Conservation (phyloP, 345 rosid genomes). For the Hibiscus syriacus region DNA sequence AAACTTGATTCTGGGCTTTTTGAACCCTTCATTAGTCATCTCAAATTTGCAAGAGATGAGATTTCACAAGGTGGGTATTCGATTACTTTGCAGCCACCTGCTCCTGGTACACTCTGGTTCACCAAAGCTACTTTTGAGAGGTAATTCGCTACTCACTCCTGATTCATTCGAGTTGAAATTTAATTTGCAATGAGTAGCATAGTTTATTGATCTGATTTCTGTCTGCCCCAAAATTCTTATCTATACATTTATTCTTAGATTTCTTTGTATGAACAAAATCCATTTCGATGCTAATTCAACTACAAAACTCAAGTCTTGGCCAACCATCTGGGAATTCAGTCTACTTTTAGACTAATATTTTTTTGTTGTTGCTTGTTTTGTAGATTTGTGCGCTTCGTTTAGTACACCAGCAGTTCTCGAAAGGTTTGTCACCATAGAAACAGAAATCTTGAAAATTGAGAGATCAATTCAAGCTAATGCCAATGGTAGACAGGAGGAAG, state of each 20-base stretch:
- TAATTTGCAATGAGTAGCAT: neutral
- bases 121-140: constrained; percentile 78
- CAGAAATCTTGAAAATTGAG: too few relatives aligned
- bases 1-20: constrained; percentile 77
- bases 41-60: too few relatives aligned
- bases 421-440: too few relatives aligned
- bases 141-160: constrained; percentile 21
- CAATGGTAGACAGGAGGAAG: constrained; percentile 42
- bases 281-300: neutral
- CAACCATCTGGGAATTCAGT: neutral
- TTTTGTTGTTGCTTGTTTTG: neutral
- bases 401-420: constrained; percentile 81
- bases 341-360: neutral
- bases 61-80: too few relatives aligned
- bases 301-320: neutral
- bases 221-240: neutral
- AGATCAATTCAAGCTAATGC: too few relatives aligned
- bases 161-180: neutral
- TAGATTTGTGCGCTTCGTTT: constrained; percentile 83
- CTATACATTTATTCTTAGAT: neutral
- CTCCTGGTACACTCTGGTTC: constrained; percentile 53
- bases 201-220: neutral
- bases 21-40: constrained; percentile 71
- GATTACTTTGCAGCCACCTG: too few relatives aligned
- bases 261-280: neutral